Conservation (phyloP, 2,329 filamentous ascomycete genomes). For the Monilinia laxa region DNA sequence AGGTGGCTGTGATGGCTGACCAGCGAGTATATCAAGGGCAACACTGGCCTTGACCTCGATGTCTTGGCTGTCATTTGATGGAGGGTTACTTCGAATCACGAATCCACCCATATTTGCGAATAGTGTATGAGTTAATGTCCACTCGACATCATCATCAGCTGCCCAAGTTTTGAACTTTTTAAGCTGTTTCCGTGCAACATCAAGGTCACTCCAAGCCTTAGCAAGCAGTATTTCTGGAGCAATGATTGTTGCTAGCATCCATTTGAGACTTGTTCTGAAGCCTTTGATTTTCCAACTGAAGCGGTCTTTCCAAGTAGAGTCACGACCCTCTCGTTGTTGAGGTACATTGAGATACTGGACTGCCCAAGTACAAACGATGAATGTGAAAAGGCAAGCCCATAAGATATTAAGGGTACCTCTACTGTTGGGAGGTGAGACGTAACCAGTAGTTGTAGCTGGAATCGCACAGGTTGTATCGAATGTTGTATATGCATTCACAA, state of each 20-base stretch:
- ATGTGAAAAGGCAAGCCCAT: constrained; percentile 30
- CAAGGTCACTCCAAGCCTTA: constrained; percentile 21
- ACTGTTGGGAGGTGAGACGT: constrained; percentile 26
- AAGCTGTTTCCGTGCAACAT: constrained; percentile 7
- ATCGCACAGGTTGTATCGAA: constrained; percentile 15
- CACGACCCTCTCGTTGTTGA: constrained; percentile 8
- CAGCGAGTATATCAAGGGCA: constrained; percentile 1
- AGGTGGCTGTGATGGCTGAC: not conserved
- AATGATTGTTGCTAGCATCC: constrained; percentile 25
- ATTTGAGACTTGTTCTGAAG: constrained; percentile 18
- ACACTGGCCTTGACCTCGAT: constrained; percentile 6
- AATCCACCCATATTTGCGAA: constrained; percentile 32
- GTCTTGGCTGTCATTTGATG: not conserved
- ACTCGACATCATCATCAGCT: constrained; percentile 23
- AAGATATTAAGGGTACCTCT: constrained; percentile 32
- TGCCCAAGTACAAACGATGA: constrained; percentile 29
- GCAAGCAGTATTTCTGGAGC: constrained; percentile 26
- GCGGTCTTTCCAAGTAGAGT: not conserved
- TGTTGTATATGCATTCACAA: constrained; percentile 7
- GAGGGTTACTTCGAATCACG: constrained; percentile 16
- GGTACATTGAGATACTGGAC: constrained; percentile 34
- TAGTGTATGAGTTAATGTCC: constrained; percentile 27
- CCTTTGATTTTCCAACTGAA: constrained; percentile 15
- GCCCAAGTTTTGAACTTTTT: constrained; percentile 18
- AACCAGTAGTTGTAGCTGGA: constrained; percentile 6